Evolutionary conservation across 768 basidiomycete genomes (phyloP), one percentile per base, ranked within the genome.

Genomic region (Leccinellum rugosiceps): DNA sequence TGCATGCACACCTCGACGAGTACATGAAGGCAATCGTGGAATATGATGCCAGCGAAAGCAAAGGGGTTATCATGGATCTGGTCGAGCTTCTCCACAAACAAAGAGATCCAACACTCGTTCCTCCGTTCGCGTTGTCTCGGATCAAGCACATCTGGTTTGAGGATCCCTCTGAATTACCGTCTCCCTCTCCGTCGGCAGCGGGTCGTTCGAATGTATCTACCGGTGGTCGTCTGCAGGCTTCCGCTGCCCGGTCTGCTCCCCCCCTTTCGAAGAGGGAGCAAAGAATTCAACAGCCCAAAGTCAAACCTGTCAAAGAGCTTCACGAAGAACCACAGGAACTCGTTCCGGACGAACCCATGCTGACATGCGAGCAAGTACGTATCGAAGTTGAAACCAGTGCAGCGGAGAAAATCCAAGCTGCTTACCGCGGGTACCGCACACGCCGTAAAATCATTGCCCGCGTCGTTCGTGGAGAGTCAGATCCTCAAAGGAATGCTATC

Each of bases 71-170:
- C 50, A 34, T 50, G 47, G 66, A 65, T 41, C 41, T 76, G 6
- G 64, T 68, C 1, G 64, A 65, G 2, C 65, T 65, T 2, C 56
- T 76, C 6, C 66, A 69, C 30, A 57, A 55, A 4, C 21, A 38
- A 48, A 53, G 55, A 35, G 43, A 11, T 6, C 41, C 44, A 3
- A 17, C 21, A 15, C 57, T 17, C 14, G 3, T 15, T 21, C 35
- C 50, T 26, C 52, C 35, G 10, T 8, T 28, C 7, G 31, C 30
- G 17, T 28, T 62, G 21, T 35, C 44, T 3, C 63, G 65, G 14
- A 65, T 77, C 14, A 69, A 69, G 8, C 62, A 68, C 9, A 65
- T 78, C 28, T 49, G 70, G 6, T 79, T 67, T 63, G 48, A 61
- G 11, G 52, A 64, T 6, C 54, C 63, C 6, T 68, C 63, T 4